Evolutionary conservation across 495 filamentous ascomycete genomes (phyloP), one percentile per base, ranked within the genome.

Genomic region (Pseudoneurospora amorphoporcata): DNA sequence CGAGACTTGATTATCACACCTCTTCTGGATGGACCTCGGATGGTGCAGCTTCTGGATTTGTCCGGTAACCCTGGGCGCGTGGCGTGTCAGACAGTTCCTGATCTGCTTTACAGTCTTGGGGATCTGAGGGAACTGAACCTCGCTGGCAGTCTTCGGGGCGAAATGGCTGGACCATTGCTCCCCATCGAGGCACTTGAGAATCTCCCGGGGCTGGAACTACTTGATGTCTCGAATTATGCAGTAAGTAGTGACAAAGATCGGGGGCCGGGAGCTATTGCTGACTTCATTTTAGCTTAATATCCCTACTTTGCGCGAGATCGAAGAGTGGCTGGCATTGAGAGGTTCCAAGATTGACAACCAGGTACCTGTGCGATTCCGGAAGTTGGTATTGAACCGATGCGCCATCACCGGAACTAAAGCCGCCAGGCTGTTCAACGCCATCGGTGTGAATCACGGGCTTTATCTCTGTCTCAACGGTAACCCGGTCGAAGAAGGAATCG

Each of bases 381-480:
- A 89, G 72, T 81, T 99, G 8, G 82, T 85, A 8, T 86, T 99
- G 40, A 90, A 93, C 71, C 90, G 95, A 77, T 96, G 93, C 77
- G 89, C 90, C 40, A 82, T 99, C 68, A 92, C 87, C 8, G 94
- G 94, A 14, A 86, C 84, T 61, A 89, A 94, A 78, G 90, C 94
- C 3, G 94, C 93, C 8, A 86, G 89, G 69, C 84, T 99, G 40
- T 88, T 98, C 77, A 87, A 89, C 75, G 90, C 92, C 8, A 91
- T 98, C 19, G 89, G 87, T 2, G 77, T 81, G 41, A 81, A 87
- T 41, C 89, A 92, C 32, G 86, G 91, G 38, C 81, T 97, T 47
- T 91, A 96, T 77, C 83, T 98, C 17, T 84, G 90, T 73, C 86
- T 97, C 71, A 96, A 89, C 75, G 90, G 92, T 69, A 99, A 97